Evolutionary conservation across 2,329 filamentous ascomycete genomes (phyloP).

Genomic region (Aspergillus neoniger): DNA sequence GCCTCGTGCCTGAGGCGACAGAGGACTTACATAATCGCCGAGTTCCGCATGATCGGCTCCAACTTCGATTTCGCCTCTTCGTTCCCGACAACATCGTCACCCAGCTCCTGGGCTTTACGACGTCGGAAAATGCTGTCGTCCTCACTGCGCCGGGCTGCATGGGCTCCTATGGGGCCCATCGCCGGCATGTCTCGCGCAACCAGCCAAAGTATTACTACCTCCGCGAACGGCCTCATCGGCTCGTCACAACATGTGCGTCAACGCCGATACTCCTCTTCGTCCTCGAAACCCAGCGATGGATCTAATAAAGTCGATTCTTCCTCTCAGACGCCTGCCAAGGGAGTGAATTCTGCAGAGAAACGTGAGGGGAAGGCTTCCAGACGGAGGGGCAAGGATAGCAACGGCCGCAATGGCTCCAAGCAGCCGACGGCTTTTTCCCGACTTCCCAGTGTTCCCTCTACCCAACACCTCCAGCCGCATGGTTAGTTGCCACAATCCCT

Average conservation of each 20-base stretch:
- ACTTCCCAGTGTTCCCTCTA: slow-evolving; percentile 52
- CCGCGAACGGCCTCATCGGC: slow-evolving; percentile 34
- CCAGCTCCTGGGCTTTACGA: slow-evolving; percentile 28
- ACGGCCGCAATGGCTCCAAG: slow-evolving; percentile 37
- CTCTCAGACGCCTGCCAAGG: slow-evolving; percentile 40
- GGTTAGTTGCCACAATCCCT: slow-evolving; percentile 34
- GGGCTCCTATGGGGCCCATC: slow-evolving; percentile 38
- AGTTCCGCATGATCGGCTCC: slow-evolving; percentile 37
- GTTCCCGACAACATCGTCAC: slow-evolving; percentile 28
- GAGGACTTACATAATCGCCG: slow-evolving; percentile 28
- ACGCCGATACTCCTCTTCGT: slow-evolving; percentile 50
- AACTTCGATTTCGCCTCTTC: slow-evolving; percentile 41
- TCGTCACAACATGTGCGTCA: slow-evolving; percentile 43
- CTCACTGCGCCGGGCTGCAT: slow-evolving; percentile 49
- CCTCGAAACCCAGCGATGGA: slow-evolving; percentile 53
- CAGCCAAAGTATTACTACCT: slow-evolving; percentile 32
- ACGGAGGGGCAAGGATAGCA: slow-evolving; percentile 40
- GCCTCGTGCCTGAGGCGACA: slow-evolving; percentile 27
- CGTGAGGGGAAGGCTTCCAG: slow-evolving; percentile 37
- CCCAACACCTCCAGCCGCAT: slow-evolving; percentile 51
- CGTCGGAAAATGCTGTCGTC: slow-evolving; percentile 46
- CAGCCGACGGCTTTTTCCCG: slow-evolving; percentile 44
- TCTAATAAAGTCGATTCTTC: slow-evolving; percentile 44
- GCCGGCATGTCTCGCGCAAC: slow-evolving; percentile 37
- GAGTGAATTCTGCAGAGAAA: slow-evolving; percentile 41